Evolutionary conservation across 2,329 filamentous ascomycete species (phyloP).

Genomic region (Verticillium klebahnii): DNA sequence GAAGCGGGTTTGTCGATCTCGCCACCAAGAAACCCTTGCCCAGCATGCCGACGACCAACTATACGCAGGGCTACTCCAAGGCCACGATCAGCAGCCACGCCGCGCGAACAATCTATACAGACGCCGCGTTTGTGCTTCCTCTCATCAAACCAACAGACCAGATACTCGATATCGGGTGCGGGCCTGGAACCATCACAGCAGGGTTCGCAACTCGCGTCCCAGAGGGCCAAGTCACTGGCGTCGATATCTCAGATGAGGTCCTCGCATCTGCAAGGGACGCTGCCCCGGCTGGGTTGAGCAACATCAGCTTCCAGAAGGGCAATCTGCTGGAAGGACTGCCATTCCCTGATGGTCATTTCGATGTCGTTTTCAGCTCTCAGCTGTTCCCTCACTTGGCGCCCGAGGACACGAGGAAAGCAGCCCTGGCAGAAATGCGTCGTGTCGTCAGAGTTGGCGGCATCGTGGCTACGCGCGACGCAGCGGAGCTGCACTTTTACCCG

Average conservation of each 20-base stretch:
- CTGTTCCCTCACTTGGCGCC: slow-evolving; percentile 35
- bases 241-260: slow-evolving; percentile 29
- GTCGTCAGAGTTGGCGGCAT: slow-evolving; percentile 37
- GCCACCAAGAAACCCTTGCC: no score
- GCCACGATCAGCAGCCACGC: slow-evolving; percentile 31
- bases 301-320: slow-evolving; percentile 24
- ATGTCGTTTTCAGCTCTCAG: slow-evolving; percentile 38
- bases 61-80: slow-evolving; percentile 34
- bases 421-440: slow-evolving; percentile 35
- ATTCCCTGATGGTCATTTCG: slow-evolving; percentile 33
- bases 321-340: slow-evolving; percentile 31
- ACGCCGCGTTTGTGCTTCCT: slow-evolving; percentile 37
- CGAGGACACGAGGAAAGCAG: slow-evolving; percentile 19
- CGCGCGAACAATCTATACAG: slow-evolving; percentile 36
- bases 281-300: slow-evolving; percentile 12
- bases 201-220: slow-evolving; percentile 34
- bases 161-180: slow-evolving; percentile 44
- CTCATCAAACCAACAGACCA: slow-evolving; percentile 29
- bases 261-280: slow-evolving; percentile 22
- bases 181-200: slow-evolving; percentile 42
- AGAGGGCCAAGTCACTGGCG: slow-evolving; percentile 31
- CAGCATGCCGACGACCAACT: slow-evolving; percentile 11
- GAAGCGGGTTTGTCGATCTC: no score
- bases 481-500: slow-evolving; percentile 26
- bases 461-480: slow-evolving; percentile 27